These are phyloP conservation scores for Peronospora destructor DNA, from an alignment of 352 stramenopile species.

Conservation along the genomic window DNA sequence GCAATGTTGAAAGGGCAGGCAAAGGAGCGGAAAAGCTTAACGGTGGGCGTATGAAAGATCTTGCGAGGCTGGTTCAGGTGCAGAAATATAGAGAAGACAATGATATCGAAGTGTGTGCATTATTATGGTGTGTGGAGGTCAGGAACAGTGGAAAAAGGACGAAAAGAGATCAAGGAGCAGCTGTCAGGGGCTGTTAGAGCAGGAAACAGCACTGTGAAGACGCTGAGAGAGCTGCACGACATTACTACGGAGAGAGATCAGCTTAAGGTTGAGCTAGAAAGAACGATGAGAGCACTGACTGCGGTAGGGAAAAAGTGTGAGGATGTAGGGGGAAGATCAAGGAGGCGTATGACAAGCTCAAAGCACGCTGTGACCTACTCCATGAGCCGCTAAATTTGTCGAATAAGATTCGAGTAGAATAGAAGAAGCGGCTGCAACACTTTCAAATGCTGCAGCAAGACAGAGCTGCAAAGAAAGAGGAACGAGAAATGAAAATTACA, in stretches of 20 bases:
- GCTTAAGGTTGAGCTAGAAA: constrained; percentile 68
- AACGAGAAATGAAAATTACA: constrained; percentile 2
- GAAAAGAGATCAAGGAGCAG: constrained; percentile 21
- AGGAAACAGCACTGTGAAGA: constrained; percentile 22
- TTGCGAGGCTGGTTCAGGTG: not conserved
- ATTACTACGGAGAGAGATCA: constrained; percentile 70
- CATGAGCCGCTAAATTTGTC: constrained; percentile 77
- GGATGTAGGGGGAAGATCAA: constrained; percentile 43
- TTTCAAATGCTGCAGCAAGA: constrained; percentile 35
- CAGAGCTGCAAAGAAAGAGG: constrained; percentile 2
- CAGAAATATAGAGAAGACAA: constrained; percentile 2
- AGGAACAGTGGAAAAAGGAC: constrained; percentile 6
- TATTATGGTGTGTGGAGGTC: constrained; percentile 10
- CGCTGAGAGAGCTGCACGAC: constrained; percentile 51
- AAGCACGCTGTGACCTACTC: constrained; percentile 63
- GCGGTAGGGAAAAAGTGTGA: constrained; percentile 41
- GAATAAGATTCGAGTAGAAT: constrained; percentile 62
- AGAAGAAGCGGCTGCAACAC: constrained; percentile 76
- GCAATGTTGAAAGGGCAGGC: constrained; percentile 7
- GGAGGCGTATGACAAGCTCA: constrained; percentile 61
- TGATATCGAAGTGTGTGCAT: constrained; percentile 8
- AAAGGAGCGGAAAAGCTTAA: constrained; percentile 5
- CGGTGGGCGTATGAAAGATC: constrained; percentile 3
- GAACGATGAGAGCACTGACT: constrained; percentile 38
- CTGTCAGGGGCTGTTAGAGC: constrained; percentile 9